phyloP scores from a whole-genome alignment of 2,329 filamentous ascomycete species.

The Simplicillium aogashimaense region DNA sequence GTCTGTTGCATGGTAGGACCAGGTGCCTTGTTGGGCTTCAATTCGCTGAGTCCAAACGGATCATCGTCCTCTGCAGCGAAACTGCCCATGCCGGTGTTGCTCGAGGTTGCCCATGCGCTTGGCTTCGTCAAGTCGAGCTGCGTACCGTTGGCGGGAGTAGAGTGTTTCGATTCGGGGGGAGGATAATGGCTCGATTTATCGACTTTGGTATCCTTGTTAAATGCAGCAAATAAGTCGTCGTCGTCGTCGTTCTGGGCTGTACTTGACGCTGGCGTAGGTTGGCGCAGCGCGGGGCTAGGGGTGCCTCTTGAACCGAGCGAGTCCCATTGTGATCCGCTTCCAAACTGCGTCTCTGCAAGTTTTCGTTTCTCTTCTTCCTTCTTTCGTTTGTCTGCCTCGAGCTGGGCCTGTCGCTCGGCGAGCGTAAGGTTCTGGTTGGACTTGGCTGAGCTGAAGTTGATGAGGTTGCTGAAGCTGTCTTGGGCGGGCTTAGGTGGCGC shows the following conservation, averaged over 20 bases:
- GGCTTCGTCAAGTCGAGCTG: slow-evolving; percentile 43
- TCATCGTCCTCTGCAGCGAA: slow-evolving; percentile 68
- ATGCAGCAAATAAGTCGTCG: slow-evolving; percentile 58
- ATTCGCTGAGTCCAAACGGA: slow-evolving; percentile 69
- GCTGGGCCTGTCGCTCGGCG: slow-evolving; percentile 64
- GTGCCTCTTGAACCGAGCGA: slow-evolving; percentile 49
- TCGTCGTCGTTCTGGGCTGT: slow-evolving; percentile 29
- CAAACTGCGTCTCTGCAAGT: slow-evolving; percentile 68
- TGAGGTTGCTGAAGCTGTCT: slow-evolving; percentile 72
- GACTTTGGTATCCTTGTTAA: slow-evolving; percentile 56
- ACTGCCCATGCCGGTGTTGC: slow-evolving; percentile 18
- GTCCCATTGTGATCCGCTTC: slow-evolving; percentile 68
- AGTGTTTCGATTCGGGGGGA: slow-evolving; percentile 34
- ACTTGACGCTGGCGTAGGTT: slow-evolving; percentile 5
- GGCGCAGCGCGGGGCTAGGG: slow-evolving; percentile 17
- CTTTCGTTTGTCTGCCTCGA: slow-evolving; percentile 54
- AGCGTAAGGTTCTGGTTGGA: slow-evolving; percentile 62
- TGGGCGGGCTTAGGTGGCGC: slow-evolving; percentile 40
- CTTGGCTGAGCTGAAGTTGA: slow-evolving; percentile 49
- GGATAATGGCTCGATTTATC: slow-evolving; percentile 58
- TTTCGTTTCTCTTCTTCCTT: slow-evolving; percentile 67
- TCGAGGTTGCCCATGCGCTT: slow-evolving; percentile 37
- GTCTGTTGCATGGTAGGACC: slow-evolving; percentile 15
- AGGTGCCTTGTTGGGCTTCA: slow-evolving; percentile 33
- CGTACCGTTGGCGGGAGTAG: slow-evolving; percentile 31